Evolutionary conservation across 2,329 filamentous ascomycete species (phyloP), one percentile per base, ranked within the genome.

Genomic region (Ilyonectria robusta): DNA sequence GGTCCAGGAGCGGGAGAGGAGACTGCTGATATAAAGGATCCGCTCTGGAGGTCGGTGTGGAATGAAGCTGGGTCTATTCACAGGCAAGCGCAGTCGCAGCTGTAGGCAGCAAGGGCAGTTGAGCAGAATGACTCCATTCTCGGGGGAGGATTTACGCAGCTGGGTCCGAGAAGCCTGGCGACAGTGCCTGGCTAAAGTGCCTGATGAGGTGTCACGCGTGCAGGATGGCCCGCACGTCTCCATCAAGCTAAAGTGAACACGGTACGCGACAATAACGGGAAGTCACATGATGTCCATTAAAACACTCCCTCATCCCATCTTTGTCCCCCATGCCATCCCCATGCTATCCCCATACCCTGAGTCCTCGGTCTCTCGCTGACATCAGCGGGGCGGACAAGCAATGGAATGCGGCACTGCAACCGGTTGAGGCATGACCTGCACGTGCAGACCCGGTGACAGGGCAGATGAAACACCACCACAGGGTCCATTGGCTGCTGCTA

Each of bases 251-350:
- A 66, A 59, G 67, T 53, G 42, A 21, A 7, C 26, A 65, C 54
- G 55, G 64, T 57, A 74, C 78, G 70, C 77, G 77, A 78, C 64
- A 46, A 37, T 69, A 68, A 77, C 78, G 59, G 71, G 75, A 66
- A 65, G 60, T 81, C 80, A 81, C 78, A 70, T 81, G 79, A 72
- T 15, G 19, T 3, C 2, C 13, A 9, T 51, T 33, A 35, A 51
- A 9, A 4, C 17, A 13, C 13, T n/a, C 26, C 8, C 17, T 47
- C 10, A 19, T 33, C 15, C 17, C 37, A 40, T 17, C 37, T 40
- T 40, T 40, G 13, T 21, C 21, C 5, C 37, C 37, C 37, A 40
- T 13, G 37, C 37, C 10, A 6, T 17, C 10, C 26, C 26, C 26
- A 26, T 26, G 26, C 26, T 1, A 26, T 26, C 26, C 31, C 11